phyloP scores from a whole-genome alignment of 2,329 filamentous ascomycete genomes.

The Clonostachys rhizophaga region DNA sequence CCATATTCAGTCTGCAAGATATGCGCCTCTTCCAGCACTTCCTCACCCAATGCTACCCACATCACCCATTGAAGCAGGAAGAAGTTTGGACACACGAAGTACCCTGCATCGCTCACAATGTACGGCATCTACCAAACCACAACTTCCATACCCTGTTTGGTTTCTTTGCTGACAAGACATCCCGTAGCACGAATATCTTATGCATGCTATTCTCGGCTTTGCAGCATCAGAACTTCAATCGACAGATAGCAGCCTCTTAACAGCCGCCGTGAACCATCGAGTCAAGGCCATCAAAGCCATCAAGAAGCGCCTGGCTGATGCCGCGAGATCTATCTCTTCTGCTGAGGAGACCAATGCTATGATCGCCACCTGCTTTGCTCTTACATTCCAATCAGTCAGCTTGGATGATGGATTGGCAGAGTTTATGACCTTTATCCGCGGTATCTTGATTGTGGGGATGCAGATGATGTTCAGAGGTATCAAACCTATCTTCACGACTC shows the following conservation, averaged over 20 bases:
- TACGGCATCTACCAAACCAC: conserved; percentile 22
- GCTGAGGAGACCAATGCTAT: conserved; percentile 55
- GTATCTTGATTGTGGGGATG: conserved; percentile 47
- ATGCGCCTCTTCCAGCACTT: conserved; percentile 70
- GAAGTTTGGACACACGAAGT: conserved; percentile 63
- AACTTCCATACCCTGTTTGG: background rate
- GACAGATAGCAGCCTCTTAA: conserved; percentile 43
- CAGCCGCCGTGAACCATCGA: conserved; percentile 59
- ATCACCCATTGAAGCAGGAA: conserved; percentile 61
- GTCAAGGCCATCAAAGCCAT: conserved; percentile 60
- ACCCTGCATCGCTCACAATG: conserved; percentile 62
- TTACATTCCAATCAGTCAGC: conserved; percentile 54
- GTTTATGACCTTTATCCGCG: conserved; percentile 56
- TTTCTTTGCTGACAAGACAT: too few species aligned
- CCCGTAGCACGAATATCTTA: conserved; percentile 56
- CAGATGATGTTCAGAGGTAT: conserved; percentile 47
- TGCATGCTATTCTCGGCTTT: conserved; percentile 66
- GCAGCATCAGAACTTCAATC: conserved; percentile 60
- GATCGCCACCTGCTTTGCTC: conserved; percentile 53
- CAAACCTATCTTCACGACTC: conserved; percentile 43
- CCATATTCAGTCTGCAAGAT: conserved; percentile 55
- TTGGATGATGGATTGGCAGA: conserved; percentile 55
- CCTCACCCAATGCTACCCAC: conserved; percentile 54
- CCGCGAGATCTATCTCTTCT: conserved; percentile 29
- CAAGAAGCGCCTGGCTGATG: conserved; percentile 45